Evolutionary conservation across 139 green algal species (phyloP).

Genomic region (Auxenochlorella pyrenoidosa): DNA sequence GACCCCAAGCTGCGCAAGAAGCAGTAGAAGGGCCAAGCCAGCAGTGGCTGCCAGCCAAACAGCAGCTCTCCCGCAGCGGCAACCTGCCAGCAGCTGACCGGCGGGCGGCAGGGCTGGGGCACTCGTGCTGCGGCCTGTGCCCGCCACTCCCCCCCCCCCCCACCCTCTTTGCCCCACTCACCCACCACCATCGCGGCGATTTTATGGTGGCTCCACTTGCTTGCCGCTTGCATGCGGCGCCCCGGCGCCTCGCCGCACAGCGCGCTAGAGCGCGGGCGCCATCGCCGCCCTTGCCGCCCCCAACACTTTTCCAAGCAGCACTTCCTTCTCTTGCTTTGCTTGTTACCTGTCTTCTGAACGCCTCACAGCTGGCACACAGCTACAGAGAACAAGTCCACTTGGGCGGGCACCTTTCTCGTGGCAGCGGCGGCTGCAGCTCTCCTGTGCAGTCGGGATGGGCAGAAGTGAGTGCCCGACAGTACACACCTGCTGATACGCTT

Average conservation of each 20-base stretch:
- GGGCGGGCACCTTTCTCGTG: too few relatives aligned
- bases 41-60: neutral
- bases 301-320: neutral
- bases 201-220: neutral
- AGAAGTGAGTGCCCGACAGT: neutral
- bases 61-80: slow-evolving; percentile 13
- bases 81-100: neutral
- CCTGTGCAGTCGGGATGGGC: neutral
- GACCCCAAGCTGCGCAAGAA: slow-evolving; percentile 35
- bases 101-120: neutral
- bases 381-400: too few relatives aligned
- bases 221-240: too few relatives aligned
- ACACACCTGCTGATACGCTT: too few relatives aligned
- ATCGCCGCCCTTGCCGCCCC: neutral
- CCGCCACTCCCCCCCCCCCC: neutral
- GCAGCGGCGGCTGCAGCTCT: neutral
- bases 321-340: neutral
- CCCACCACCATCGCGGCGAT: neutral
- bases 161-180: neutral
- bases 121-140: too few relatives aligned
- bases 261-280: too few relatives aligned
- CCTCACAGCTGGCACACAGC: too few relatives aligned
- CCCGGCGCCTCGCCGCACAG: too few relatives aligned
- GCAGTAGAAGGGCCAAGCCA: neutral
- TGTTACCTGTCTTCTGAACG: neutral